A percentile compares a stretch with the other conserved stretches of the same genome.
Evolutionary conservation across 2,329 filamentous ascomycete genomes (phyloP).

Genomic region (Pseudogymnoascus sp.): DNA sequence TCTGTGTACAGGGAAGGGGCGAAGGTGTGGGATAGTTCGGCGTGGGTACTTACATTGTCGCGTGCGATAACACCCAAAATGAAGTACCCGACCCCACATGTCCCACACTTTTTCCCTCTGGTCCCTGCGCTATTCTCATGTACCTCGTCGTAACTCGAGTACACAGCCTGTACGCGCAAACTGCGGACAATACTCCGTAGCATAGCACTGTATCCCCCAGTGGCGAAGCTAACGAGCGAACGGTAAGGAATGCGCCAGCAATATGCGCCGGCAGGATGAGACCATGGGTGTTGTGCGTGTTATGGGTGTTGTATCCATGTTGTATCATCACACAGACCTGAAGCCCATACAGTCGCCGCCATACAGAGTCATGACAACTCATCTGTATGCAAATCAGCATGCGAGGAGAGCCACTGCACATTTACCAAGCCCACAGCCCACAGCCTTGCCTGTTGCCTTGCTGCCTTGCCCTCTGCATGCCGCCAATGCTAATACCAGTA

Average conservation of each 20-base stretch:
- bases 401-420: background rate
- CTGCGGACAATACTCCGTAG: background rate
- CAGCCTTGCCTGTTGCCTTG: background rate
- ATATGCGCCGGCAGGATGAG: background rate
- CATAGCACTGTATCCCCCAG: background rate
- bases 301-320: background rate
- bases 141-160: background rate
- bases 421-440: background rate
- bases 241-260: background rate
- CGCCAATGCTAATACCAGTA: background rate
- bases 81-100: background rate
- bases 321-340: background rate
- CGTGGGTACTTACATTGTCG: background rate
- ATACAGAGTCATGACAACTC: conserved; percentile 6
- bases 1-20: background rate
- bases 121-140: background rate
- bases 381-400: background rate
- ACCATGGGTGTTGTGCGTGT: background rate
- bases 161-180: background rate
- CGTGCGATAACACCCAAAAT: background rate
- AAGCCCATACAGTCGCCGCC: background rate
- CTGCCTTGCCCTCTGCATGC: background rate
- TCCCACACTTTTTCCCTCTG: background rate
- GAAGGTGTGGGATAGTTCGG: background rate
- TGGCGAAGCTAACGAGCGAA: background rate